phyloP scores from a whole-genome alignment of 129 eudicot species.

The Saussurea involucrata region DNA sequence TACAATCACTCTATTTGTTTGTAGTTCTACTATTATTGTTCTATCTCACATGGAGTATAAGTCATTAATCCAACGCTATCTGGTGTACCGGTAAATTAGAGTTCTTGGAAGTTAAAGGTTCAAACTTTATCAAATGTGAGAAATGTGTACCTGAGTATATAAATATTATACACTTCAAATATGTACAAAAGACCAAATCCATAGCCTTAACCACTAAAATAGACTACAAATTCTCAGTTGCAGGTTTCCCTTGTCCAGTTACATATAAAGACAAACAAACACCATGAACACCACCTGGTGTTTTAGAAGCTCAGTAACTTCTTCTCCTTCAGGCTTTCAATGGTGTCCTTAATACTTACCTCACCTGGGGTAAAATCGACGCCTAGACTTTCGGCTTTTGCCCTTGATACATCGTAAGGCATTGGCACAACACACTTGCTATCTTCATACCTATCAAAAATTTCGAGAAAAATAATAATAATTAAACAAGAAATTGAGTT shows the following conservation, averaged over 20 bases:
- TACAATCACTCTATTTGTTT: neutral
- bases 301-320: conserved; percentile 24
- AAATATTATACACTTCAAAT: too few species aligned
- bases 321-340: conserved; percentile 42
- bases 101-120: too few species aligned
- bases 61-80: too few species aligned
- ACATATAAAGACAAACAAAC: neutral
- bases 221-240: too few species aligned
- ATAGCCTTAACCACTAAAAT: too few species aligned
- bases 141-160: too few species aligned
- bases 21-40: neutral
- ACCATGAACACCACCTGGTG: neutral
- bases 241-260: neutral
- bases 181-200: too few species aligned
- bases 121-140: too few species aligned
- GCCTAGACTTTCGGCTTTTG: conserved; percentile 34
- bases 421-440: conserved; percentile 11
- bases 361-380: conserved; percentile 33
- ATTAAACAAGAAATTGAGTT: neutral
- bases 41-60: neutral
- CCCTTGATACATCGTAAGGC: conserved; percentile 30
- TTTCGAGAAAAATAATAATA: neutral
- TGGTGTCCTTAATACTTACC: conserved; percentile 38
- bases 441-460: conserved; percentile 23
- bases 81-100: too few species aligned